A percentile compares a stretch with the other conserved stretches of the same genome.
Evolutionary conservation across 108 stramenopile species (phyloP).

Genomic region (Pseudonitzschia multiseries): DNA sequence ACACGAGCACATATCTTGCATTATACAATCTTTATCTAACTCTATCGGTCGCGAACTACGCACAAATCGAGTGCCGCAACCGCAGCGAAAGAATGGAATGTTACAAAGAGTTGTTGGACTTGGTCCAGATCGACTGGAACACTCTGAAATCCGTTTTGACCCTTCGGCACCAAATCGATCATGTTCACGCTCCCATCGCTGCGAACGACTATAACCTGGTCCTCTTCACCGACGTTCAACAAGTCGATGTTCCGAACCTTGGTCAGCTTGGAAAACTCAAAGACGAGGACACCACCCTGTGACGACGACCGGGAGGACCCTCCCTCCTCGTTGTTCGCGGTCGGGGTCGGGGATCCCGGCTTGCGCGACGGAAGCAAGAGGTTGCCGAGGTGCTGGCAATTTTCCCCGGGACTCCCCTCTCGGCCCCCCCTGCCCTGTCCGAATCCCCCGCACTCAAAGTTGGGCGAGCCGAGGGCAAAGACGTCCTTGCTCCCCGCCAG

Average conservation of each 20-base stretch:
- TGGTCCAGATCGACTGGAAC: conserved; percentile 16
- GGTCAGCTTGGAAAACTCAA: conserved; percentile 20
- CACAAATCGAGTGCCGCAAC: conserved; percentile 27
- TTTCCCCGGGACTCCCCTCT: conserved; percentile 3
- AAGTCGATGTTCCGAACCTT: conserved; percentile 16
- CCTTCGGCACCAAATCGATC: conserved; percentile 14
- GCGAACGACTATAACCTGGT: conserved; percentile 15
- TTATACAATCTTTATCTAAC: too few relatives aligned
- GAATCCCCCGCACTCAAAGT: conserved; percentile 19
- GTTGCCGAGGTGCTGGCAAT: conserved; percentile 10
- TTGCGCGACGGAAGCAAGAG: conserved; percentile 5
- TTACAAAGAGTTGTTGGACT: conserved; percentile 9
- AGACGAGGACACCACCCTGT: conserved; percentile 22
- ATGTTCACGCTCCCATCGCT: conserved; percentile 10
- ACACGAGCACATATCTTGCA: too few relatives aligned
- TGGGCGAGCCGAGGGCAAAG: conserved; percentile 18
- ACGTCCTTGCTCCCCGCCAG: not conserved
- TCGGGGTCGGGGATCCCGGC: not conserved
- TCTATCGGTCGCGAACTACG: not conserved
- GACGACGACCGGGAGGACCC: not conserved
- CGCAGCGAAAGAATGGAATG: conserved; percentile 25
- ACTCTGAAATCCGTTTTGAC: conserved; percentile 21
- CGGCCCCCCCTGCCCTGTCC: conserved; percentile 9
- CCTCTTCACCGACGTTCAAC: conserved; percentile 12
- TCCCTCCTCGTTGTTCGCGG: not conserved